Evolutionary conservation across 2,329 filamentous ascomycete genomes (phyloP), one percentile per base, ranked within the genome.

Genomic region (Penicillium griseofulvum): DNA sequence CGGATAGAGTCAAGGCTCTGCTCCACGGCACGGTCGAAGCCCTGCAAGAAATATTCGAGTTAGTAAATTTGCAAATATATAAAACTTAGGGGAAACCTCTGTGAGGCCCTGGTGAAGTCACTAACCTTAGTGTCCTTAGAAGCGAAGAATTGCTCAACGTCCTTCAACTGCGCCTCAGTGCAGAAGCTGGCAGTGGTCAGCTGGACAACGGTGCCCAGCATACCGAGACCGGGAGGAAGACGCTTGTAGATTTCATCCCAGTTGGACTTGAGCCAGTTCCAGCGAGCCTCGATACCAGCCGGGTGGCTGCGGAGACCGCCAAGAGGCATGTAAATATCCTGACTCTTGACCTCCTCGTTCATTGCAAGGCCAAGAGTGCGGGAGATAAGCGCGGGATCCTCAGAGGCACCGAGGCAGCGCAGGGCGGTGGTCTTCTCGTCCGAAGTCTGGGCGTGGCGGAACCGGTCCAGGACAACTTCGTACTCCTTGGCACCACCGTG

Each of bases 371-470:
- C 83, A 14, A 97, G 82, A 3, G 91, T 93, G 58, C 85, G 85
- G 78, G 94, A 79, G 71, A 97, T 93, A 46, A 97, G 83, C 62
- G 87, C 85, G 1, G 90, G 87, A 54, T 89, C 82, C 70, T 87
- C 87, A 44, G 90, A 86, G 48, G 91, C 86, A 48, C 93, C 93
- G 22, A 97, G 82, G 31, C 83, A 85, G 65, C 92, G 90, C 56
- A 97, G 83, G 1, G 91, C 91, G 12, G 90, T 93, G 75, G 96
- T 97, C 70, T 92, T 90, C 78, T 97, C 91, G 67, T 96, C 91
- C 63, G 86, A 87, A 64, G 87, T 93, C 55, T 81, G 85, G 1
- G 89, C 90, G 12, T 81, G 84, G 64, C 85, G 85, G 78, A 90
- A 94, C 65, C 90, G 86, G 63, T 91, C 80, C 52, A 93, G 77